Percentiles rank a stretch among this genome's conserved stretches.
Conservation (phyloP, 2,329 filamentous ascomycete species). For the Fusarium secorum region DNA sequence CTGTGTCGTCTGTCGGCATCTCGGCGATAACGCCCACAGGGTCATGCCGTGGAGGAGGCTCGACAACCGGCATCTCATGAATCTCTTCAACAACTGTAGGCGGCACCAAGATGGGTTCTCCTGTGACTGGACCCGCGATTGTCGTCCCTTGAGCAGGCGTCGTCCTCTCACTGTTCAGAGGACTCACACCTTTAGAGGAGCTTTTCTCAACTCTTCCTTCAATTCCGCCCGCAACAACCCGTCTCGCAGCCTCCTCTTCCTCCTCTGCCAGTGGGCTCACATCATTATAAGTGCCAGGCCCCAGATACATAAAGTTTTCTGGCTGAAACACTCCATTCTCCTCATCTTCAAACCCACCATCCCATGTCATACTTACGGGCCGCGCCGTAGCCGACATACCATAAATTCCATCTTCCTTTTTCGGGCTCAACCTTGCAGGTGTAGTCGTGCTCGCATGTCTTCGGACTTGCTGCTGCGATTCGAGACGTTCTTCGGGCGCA, state of each 20-base stretch:
- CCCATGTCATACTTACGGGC: slow-evolving; percentile 46
- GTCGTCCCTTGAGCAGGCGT: slow-evolving; percentile 42
- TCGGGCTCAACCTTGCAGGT: slow-evolving; percentile 4
- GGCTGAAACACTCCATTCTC: slow-evolving; percentile 56
- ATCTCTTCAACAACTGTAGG: slow-evolving; percentile 41
- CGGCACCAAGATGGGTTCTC: slow-evolving; percentile 27
- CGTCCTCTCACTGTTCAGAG: slow-evolving; percentile 41
- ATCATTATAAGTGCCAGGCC: slow-evolving; percentile 55
- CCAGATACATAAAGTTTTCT: slow-evolving; percentile 62
- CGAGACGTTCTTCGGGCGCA: slow-evolving; percentile 61
- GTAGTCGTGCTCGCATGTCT: slow-evolving; percentile 42
- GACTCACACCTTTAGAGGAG: slow-evolving; percentile 41
- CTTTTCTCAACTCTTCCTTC: slow-evolving; percentile 24
- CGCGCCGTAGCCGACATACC: slow-evolving; percentile 47
- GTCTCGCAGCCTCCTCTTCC: slow-evolving; percentile 48
- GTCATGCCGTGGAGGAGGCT: slow-evolving; percentile 42
- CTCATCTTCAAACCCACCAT: slow-evolving; percentile 42
- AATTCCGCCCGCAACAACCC: slow-evolving; percentile 39
- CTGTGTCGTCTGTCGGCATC: slow-evolving; percentile 56
- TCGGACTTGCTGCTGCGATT: slow-evolving; percentile 59
- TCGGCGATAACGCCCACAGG: slow-evolving; percentile 58
- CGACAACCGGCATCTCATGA: slow-evolving; percentile 44
- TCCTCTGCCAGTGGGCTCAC: slow-evolving; percentile 54
- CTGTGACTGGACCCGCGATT: slow-evolving; percentile 6
- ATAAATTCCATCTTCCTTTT: slow-evolving; percentile 22